A percentile compares a stretch with the other conserved stretches of the same genome.
phyloP scores from a whole-genome alignment of 1,139 yeast genomes.

The Spencermartinsiella ligniputridi region DNA sequence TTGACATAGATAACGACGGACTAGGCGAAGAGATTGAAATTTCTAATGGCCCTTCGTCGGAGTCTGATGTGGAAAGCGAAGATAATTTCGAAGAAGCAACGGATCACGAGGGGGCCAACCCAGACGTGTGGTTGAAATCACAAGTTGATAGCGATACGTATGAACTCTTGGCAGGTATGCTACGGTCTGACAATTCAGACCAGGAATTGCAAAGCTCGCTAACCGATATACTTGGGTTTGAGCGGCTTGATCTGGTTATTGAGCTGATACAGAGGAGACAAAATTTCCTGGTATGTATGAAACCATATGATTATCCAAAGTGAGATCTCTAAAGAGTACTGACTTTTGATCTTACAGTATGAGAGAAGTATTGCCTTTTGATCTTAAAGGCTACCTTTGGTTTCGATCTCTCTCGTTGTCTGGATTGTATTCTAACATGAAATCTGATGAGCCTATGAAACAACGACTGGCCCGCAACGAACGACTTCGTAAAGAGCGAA shows the following conservation, averaged over 20 bases:
- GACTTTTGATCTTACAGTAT: too few species aligned
- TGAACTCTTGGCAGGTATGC: slow-evolving; percentile 17
- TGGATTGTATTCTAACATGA: slow-evolving; percentile 23
- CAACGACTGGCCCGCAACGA: slow-evolving; percentile 2
- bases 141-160: background rate
- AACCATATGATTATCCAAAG: too few species aligned
- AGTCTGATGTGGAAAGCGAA: background rate
- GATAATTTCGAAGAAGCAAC: background rate
- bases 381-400: too few species aligned
- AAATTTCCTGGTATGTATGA: slow-evolving; percentile 9
- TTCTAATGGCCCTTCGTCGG: background rate
- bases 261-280: slow-evolving; percentile 53
- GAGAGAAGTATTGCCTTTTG: too few species aligned
- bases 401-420: too few species aligned
- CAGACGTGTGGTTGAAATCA: background rate
- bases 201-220: slow-evolving; percentile 63
- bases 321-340: too few species aligned
- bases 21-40: background rate
- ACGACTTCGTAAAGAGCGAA: background rate
- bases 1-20: background rate
- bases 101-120: background rate
- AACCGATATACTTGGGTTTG: slow-evolving; percentile 80
- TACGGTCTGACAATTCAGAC: slow-evolving; percentile 41
- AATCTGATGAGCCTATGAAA: slow-evolving; percentile 19
- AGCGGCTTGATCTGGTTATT: slow-evolving; percentile 73